Conservation (phyloP, 1,284 basidiomycete genomes). For the Boletus smithii region DNA sequence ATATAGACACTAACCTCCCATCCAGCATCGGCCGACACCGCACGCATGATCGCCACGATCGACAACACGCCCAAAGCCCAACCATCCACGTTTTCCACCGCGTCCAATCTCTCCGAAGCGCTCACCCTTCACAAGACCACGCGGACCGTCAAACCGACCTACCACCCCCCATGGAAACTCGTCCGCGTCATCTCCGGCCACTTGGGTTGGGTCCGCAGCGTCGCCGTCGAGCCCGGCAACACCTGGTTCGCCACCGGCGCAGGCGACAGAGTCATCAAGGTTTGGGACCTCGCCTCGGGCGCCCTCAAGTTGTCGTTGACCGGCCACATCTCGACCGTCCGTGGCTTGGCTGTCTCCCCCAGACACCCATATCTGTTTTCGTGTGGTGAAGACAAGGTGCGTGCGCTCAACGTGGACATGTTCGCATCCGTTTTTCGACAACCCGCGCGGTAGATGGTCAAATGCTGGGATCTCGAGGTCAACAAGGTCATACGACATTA, state of each 20-base stretch:
- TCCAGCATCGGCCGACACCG: constrained; percentile 48
- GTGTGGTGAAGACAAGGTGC: constrained; percentile 93
- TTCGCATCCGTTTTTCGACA: neutral
- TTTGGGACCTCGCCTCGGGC: constrained; percentile 98
- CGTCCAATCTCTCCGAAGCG: constrained; percentile 74
- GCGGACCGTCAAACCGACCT: constrained; percentile 88
- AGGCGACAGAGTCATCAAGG: constrained; percentile 97
- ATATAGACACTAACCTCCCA: neutral
- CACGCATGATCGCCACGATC: constrained; percentile 64
- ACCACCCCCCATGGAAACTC: constrained; percentile 96
- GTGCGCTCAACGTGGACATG: constrained; percentile 21
- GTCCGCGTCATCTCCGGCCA: constrained; percentile 96
- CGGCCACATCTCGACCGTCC: constrained; percentile 95
- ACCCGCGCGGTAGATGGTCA: constrained; percentile 76
- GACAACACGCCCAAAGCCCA: constrained; percentile 62
- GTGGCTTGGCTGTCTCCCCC: constrained; percentile 88
- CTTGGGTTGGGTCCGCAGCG: constrained; percentile 96
- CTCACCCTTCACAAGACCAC: constrained; percentile 89
- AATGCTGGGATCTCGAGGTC: constrained; percentile 98
- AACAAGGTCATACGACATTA: constrained; percentile 99
- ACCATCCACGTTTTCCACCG: constrained; percentile 64
- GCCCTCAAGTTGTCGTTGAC: constrained; percentile 95
- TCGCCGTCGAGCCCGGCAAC: constrained; percentile 96
- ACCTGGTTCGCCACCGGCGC: constrained; percentile 99
- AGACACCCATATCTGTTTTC: constrained; percentile 98